Conservation (phyloP, 441 rosid species). For the Adansonia gregorii region DNA sequence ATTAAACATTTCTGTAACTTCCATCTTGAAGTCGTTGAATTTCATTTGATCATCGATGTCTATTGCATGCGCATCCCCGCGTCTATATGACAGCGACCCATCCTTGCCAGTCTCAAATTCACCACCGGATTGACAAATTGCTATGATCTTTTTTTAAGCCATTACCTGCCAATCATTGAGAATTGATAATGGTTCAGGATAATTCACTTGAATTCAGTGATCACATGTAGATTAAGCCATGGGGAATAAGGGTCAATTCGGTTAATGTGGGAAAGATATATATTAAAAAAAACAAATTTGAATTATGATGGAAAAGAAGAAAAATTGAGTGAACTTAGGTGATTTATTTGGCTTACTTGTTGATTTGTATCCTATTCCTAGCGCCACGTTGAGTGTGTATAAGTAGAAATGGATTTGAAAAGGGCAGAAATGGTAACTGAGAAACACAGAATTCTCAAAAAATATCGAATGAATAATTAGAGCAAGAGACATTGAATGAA, state of each 20-base stretch:
- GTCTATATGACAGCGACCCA: conserved; percentile 65
- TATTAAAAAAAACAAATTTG: background rate
- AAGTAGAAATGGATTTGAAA: background rate
- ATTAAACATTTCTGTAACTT: conserved; percentile 90
- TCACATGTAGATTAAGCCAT: background rate
- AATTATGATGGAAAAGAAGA: background rate
- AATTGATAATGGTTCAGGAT: conserved; percentile 1
- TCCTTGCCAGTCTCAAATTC: conserved; percentile 63
- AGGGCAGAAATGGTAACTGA: background rate
- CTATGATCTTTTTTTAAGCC: conserved; percentile 71
- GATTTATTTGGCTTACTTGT: background rate
- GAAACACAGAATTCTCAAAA: background rate
- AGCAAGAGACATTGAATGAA: background rate
- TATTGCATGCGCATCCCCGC: conserved; percentile 91
- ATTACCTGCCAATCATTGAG: conserved; percentile 45
- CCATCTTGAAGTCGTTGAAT: conserved; percentile 66
- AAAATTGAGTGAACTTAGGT: background rate
- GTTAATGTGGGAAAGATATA: background rate
- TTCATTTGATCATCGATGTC: conserved; percentile 72
- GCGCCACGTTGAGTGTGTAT: background rate
- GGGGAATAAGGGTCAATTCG: background rate
- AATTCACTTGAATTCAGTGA: background rate
- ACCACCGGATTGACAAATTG: conserved; percentile 88
- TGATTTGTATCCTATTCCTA: background rate
- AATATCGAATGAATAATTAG: background rate